phyloP scores from a whole-genome alignment of 2,329 filamentous ascomycete genomes.

The Colletotrichum sp. region DNA sequence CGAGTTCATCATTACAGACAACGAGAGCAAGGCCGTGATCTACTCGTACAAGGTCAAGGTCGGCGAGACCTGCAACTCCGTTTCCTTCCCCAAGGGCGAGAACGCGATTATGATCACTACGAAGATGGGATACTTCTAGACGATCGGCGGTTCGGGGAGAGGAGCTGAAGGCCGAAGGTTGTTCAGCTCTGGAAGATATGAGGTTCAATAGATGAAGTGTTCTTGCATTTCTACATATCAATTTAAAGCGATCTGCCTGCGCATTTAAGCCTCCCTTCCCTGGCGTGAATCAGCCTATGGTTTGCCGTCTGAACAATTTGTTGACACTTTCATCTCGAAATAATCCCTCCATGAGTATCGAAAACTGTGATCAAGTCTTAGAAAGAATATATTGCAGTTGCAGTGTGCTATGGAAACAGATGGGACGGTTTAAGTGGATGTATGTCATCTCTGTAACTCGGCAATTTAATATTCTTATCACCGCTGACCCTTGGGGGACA shows the following conservation, averaged over 20 bases:
- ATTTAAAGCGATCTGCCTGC: background rate
- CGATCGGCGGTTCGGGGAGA: fast-evolving
- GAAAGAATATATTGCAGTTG: too few species aligned
- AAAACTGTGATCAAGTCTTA: too few species aligned
- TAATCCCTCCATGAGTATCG: too few species aligned
- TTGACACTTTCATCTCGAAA: too few species aligned
- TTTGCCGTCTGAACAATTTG: too few species aligned
- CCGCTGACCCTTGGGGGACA: too few species aligned
- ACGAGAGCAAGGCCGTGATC: background rate
- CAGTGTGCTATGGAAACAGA: too few species aligned
- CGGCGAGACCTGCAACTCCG: background rate
- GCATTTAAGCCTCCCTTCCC: too few species aligned
- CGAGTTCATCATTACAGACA: background rate
- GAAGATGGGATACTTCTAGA: background rate
- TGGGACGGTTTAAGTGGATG: fast-evolving
- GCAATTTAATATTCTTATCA: too few species aligned
- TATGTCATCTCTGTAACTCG: too few species aligned
- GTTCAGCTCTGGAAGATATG: background rate
- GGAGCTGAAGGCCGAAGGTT: fast-evolving
- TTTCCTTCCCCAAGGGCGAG: background rate
- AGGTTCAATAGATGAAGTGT: background rate
- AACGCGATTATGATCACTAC: background rate
- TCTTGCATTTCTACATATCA: background rate
- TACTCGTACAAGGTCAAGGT: background rate
- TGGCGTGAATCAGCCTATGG: too few species aligned